Evolutionary conservation across 805 yeast genomes (phyloP), one percentile per base, ranked within the genome.

Genomic region (Schwanniomyces sp.): DNA sequence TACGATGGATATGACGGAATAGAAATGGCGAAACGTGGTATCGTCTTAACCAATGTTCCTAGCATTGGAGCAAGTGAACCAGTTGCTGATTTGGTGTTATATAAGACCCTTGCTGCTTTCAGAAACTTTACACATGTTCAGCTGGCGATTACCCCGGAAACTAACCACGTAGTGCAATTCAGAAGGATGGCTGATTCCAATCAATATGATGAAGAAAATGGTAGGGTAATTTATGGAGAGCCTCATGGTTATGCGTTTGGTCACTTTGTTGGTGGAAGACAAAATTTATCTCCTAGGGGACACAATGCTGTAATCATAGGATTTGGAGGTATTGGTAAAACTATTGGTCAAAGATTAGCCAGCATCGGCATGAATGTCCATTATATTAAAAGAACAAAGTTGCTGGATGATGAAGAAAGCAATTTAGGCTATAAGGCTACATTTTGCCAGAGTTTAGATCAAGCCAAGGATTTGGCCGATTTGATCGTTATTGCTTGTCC

Each of bases 301-400:
- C 84, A 81, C 57, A 70, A 69, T 21, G 90, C 75, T 1, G 80
- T 84, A 2, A 75, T 88, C 29, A 79, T 86, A 3, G 96, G 95
- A 0, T 83, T 87, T 56, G 95, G 96, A 1, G 72, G 81, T 17
- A 88, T 88, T 55, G 96, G 95, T 7, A 76, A 77, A 59, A 72
- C 75, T 27, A 80, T 86, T 48, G 94, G 84, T 3, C 65, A 63
- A 41, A 75, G 85, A 55, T 70, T 88, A 49, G 44, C 69, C 41
- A 69, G 67, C n/a, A 62, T 88, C 28, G 90, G 88, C 4, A 82
- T 87, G 87, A 66, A 78, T 17, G 71, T 88, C 32, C 75, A 76
- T 47, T 87, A 86, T 53, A 74, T 80, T 46, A 86, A 85, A 54
- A 73, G 91, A 55, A 69, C 70, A 0, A 64, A 69, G 30, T 63